A percentile compares a stretch with the other conserved stretches of the same genome.
Conservation (phyloP, 306 rosid genomes). For the Alnus rubra region DNA sequence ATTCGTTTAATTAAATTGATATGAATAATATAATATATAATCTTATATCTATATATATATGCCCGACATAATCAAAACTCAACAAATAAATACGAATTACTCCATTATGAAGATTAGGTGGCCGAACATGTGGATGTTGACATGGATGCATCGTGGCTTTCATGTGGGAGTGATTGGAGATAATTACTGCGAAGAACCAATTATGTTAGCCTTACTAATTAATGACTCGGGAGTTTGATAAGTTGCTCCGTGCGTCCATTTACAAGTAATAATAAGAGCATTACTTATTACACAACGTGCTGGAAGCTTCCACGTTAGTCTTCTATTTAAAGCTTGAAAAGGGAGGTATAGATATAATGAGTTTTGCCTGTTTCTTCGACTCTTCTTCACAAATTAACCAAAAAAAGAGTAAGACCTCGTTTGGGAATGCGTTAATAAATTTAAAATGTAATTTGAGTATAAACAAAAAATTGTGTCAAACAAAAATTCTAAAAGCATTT, state of each 20-base stretch:
- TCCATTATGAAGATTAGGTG: too few relatives aligned
- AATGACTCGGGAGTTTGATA: conserved; percentile 34
- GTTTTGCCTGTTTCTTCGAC: conserved; percentile 7
- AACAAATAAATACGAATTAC: too few relatives aligned
- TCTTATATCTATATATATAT: too few relatives aligned
- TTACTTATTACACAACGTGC: conserved; percentile 20
- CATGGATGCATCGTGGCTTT: neutral
- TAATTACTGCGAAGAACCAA: conserved; percentile 35
- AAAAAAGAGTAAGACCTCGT: conserved; percentile 10
- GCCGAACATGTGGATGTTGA: neutral
- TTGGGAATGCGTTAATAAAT: too few relatives aligned
- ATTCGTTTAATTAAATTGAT: too few relatives aligned
- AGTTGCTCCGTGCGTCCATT: conserved; percentile 50
- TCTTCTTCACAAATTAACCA: conserved; percentile 20
- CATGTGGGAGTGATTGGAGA: neutral
- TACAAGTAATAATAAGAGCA: conserved; percentile 41
- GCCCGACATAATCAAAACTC: too few relatives aligned
- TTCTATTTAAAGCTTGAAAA: neutral
- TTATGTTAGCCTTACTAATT: conserved; percentile 27
- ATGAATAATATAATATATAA: too few relatives aligned
- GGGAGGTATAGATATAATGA: conserved; percentile 10
- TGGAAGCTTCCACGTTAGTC: conserved; percentile 41
- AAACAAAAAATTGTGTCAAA: too few relatives aligned
- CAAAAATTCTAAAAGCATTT: too few relatives aligned
- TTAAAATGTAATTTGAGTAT: too few relatives aligned